Base-by-base conservation (phyloP, 192 early-diverging fungal species). In the Umbelopsis sp. region DNA sequence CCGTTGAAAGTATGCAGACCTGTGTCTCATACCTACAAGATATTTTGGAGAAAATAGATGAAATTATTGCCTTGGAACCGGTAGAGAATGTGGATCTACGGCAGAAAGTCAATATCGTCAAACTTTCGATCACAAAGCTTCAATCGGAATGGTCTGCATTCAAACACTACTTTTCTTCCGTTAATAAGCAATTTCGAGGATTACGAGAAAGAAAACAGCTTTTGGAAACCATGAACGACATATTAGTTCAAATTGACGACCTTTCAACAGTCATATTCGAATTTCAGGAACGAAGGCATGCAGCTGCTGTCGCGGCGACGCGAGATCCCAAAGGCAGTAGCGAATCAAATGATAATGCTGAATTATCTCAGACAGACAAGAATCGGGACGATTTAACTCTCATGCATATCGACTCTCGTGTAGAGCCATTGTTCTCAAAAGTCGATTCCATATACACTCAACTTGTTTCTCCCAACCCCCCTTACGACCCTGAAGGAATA, bases 71-170 rank as follows among this genome's bases (percentile, higher is more conserved):
- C 8, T 69, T 69, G 12, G 34, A 71, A 26, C 72, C 76, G 25
- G 72, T 69, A 0, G 49, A 75, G 1, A 68, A 51, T 0, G 45
- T 45, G 24, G 47, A 74, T 20, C 11, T 31, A 12, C 66, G 76
- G 25, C 43, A 52, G n/a, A 34, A 29, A 32, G 49, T 44, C 45
- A 71, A 50, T 31, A 71, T 26, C 51, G 68, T 85, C 17, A 70
- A 78, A 9, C 73, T 75, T 25, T 66, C 77, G 9, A 72, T 81
- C 12, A 82, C 77, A 12, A 83, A 78, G 51, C 73, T 88, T 25
- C 78, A 84, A 65, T 76, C 79, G 22, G 85, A 85, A 56, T 88
- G 87, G 87, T 75, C 80, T n/a, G 83, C 82, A 8, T 74, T 83
- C 26, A 84, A 84, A 56, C 79, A 85, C 52, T 86, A 82, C 68